Evolutionary conservation across 2,329 filamentous ascomycete species (phyloP), one percentile per base, ranked within the genome.

Genomic region (Amylocarpus encephaloides): DNA sequence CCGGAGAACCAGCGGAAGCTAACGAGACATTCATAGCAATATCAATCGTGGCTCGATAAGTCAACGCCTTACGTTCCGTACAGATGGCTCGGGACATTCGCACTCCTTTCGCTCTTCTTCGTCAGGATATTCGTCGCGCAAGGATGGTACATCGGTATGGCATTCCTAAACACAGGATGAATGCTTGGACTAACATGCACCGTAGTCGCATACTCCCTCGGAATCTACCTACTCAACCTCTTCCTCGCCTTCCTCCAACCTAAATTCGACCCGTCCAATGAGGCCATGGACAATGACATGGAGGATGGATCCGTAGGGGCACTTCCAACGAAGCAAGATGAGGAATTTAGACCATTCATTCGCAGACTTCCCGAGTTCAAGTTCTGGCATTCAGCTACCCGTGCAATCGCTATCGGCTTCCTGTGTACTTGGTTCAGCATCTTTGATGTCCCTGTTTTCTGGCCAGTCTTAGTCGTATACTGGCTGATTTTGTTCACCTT

Each of bases 211-310:
- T 98, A 98, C 71, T 93, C 92, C 34, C 83, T 98, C 49, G 93
- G 92, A 62, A 98, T 98, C 72, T 98, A 98, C 76, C 87, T 98
- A 43, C 84, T 98, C 55, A 98, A 98, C 74, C 83, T 98, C 54
- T 98, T 98, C 80, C 88, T 98, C 68, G 93, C 93, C 62, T 98
- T 98, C 77, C 79, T 98, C 49, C 88, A 92, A 66, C 93, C 93
- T 63, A 98, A 98, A 76, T 97, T 98, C 76, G 93, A 98, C 74
- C 93, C 93, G 49, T 95, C 90, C 58, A 88, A 93, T 67, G 92
- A 95, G 67, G 77, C 78, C 43, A 77, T 90, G 68, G 93, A 98
- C 69, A 93, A 90, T 67, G 91, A 94, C 59, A 92, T 97, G 79
- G 93, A 98, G 71, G 92, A 96, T 63, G 93, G 93, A 54, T 79